phyloP scores from a whole-genome alignment of 1,284 basidiomycete species.

The Stereum hirsutum region DNA sequence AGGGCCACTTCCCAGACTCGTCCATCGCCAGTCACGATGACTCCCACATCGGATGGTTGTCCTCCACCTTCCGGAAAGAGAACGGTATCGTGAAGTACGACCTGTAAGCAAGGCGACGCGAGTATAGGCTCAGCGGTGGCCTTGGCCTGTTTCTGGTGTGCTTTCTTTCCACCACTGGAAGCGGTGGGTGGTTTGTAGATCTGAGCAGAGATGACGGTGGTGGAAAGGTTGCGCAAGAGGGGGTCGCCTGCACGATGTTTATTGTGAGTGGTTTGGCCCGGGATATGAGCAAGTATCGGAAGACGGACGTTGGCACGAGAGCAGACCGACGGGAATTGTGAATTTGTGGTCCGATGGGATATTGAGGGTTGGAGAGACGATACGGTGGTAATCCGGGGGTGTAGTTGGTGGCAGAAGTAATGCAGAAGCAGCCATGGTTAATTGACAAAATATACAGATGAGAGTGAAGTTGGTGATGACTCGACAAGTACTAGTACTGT shows the following conservation, averaged over 20 bases:
- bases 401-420: constrained; percentile 28
- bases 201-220: constrained; percentile 38
- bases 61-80: constrained; percentile 88
- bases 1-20: constrained; percentile 57
- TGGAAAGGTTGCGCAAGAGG: constrained; percentile 44
- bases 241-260: constrained; percentile 45
- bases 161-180: constrained; percentile 35
- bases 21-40: constrained; percentile 36
- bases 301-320: constrained; percentile 61
- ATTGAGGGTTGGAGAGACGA: constrained; percentile 44
- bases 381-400: constrained; percentile 52
- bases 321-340: constrained; percentile 59
- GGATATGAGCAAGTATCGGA: constrained; percentile 8
- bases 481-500: too few relatives aligned
- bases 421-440: constrained; percentile 23
- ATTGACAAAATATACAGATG: not conserved
- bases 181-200: constrained; percentile 33
- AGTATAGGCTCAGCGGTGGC: constrained; percentile 29
- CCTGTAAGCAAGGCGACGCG: constrained; percentile 41
- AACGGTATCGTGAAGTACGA: constrained; percentile 76
- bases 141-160: constrained; percentile 38
- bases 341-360: constrained; percentile 39
- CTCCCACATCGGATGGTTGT: constrained; percentile 75
- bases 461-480: too few relatives aligned
- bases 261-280: constrained; percentile 4